Evolutionary conservation across 805 yeast species (phyloP).

Genomic region (Suhomyces sp.): DNA sequence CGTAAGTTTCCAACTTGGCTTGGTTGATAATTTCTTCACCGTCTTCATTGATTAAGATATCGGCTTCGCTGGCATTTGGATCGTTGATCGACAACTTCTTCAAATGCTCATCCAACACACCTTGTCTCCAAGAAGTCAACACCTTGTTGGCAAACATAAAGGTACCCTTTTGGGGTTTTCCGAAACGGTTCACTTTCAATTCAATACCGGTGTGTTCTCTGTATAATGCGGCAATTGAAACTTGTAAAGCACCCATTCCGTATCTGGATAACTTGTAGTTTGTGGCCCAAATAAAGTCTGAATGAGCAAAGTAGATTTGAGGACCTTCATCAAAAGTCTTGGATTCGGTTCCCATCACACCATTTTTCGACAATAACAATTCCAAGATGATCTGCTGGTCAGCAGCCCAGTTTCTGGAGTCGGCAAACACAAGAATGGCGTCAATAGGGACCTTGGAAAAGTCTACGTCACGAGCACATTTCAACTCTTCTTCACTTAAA

Average conservation of each 20-base stretch:
- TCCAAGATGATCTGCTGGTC: slow-evolving; percentile 89
- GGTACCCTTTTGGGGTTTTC: slow-evolving; percentile 87
- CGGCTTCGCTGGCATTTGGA: slow-evolving; percentile 41
- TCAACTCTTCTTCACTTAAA: slow-evolving; percentile 66
- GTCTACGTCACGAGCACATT: slow-evolving; percentile 54
- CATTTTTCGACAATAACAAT: slow-evolving; percentile 68
- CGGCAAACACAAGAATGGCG: slow-evolving; percentile 87
- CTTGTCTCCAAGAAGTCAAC: slow-evolving; percentile 72
- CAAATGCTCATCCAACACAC: slow-evolving; percentile 70
- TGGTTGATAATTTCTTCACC: slow-evolving; percentile 46
- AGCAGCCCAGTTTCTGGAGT: slow-evolving; percentile 89
- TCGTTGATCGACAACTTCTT: slow-evolving; percentile 47
- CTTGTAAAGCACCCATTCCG: slow-evolving; percentile 94
- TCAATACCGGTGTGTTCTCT: slow-evolving; percentile 82
- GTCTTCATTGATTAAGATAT: slow-evolving; percentile 40
- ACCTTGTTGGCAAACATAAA: slow-evolving; percentile 81
- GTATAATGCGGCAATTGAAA: slow-evolving; percentile 79
- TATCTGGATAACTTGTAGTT: slow-evolving; percentile 77
- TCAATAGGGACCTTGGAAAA: slow-evolving; percentile 67
- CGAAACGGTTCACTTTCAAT: slow-evolving; percentile 76
- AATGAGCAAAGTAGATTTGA: slow-evolving; percentile 81
- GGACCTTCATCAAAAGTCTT: slow-evolving; percentile 75
- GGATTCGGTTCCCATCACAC: slow-evolving; percentile 80
- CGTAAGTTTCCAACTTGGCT: slow-evolving; percentile 37
- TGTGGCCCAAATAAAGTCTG: slow-evolving; percentile 92